Base-by-base conservation (phyloP, 139 green algal genomes). In the Tetradesmus lagerheimii region DNA sequence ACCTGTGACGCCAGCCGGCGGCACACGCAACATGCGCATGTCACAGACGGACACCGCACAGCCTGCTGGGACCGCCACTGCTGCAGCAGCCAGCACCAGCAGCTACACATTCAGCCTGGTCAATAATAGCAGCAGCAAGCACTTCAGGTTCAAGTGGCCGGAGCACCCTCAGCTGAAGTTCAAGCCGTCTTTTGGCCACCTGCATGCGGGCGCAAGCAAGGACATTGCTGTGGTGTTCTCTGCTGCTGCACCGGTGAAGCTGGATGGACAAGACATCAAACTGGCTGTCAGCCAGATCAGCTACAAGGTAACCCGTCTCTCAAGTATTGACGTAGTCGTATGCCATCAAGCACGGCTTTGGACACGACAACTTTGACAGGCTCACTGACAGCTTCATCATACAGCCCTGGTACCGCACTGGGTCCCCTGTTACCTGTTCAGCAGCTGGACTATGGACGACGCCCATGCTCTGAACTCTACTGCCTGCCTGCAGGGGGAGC, bases 61-160 rank as follows among this genome's bases (percentile, higher is more conserved):
- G 41, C 39, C 79, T 38, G 39, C 29, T 66, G 79, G 79, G 75
- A n/a, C 45, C 62, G 53, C 53, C 23, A 34, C 53, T 53, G 82
- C 82, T n/a, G 82, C 80, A 31, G 62, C 41, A 38, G n/a, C 39
- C 38, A 34, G 43, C 71, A 89, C 14, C 83, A 89, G 85, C 85
- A 77, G 64, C 64, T 80, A 80, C 83, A 83, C 41, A 3, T 83
- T 89, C 45, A 89, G 39, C 34, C 47, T 89, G 71, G 90, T 85
- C 67, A 95, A 94, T 91, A 67, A 92, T 84, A 92, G 85, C 27
- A 43, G 53, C 74, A 64, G 35, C 76, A 93, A 90, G 37, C 87
- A 91, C 80, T 97, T 96, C 88, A 92, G 93, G 45, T 97, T 96
- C 89, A 92, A 93, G 74, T 97, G 93, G 93, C 94, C 92, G 14